Base-by-base conservation (phyloP, 208 protist species). In the Blastocrithidia nonstop region DNA sequence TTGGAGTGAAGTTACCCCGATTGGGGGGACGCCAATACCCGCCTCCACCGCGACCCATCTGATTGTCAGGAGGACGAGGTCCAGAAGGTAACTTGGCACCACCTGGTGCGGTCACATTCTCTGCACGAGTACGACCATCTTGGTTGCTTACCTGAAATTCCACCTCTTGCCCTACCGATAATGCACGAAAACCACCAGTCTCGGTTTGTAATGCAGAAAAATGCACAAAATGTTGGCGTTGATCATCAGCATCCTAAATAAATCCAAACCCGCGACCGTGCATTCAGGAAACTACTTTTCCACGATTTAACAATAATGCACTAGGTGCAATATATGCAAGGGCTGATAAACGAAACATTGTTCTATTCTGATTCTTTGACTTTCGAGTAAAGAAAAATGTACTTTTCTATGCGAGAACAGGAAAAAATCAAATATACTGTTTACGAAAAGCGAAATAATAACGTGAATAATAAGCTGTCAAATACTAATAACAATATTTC, bases 191-290 rank as follows among this genome's bases (percentile, higher is more conserved):
- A 47, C 82, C 77, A 41, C 75, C 79, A 4, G 77, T 64, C 57
- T 94, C 86, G n/a, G 74, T 86, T 69, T 90, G 79, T 15, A 92
- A 63, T 17, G 77, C 79, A 21, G 79, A 87, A 57, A 90, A 92
- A 66, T 91, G 86, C 33, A 94, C 86, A 61, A 94, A 94, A 68
- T 90, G 77, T 57, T 92, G 79, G 60, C 82, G 79, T 70, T 94
- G 89, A 59, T 91, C 75, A 11, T 62, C 63, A 42, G 83, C 68
- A 47, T 94, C 86, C 57, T 90, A 79, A 47, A 94, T 71, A 36
- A 94, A 94, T 47, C 86, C 86, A 50, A 86, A 94, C 40, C 86
- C 86, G 41, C 80, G 81, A 38, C 76, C 75, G 45, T 69, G 78
- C 54, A 88, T 82, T 82, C 86, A 94, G 11, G 76, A 82, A 24